These are phyloP conservation scores for Botrytis hyacinthi DNA, from an alignment of 2,329 filamentous ascomycete species.

Conservation along the genomic window DNA sequence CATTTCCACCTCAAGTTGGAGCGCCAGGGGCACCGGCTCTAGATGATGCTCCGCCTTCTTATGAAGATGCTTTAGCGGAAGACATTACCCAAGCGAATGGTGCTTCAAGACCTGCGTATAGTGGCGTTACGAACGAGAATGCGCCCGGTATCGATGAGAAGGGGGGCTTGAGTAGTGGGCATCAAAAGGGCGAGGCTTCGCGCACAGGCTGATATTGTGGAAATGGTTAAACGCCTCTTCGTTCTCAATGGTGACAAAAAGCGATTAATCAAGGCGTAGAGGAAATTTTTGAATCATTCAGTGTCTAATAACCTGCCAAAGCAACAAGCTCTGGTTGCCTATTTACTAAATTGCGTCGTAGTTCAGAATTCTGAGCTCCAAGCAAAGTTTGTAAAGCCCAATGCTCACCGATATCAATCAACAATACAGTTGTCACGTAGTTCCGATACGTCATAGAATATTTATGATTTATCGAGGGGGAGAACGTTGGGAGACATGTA, in stretches of 20 bases:
- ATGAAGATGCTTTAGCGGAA: conserved; percentile 88
- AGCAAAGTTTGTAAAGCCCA: not conserved
- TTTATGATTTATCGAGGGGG: not conserved
- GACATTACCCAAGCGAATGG: conserved; percentile 69
- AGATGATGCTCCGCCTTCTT: conserved; percentile 87
- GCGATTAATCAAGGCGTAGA: not conserved
- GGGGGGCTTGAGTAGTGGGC: conserved; percentile 12
- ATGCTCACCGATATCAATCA: no score
- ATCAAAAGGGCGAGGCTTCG: conserved; percentile 3
- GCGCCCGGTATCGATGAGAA: conserved; percentile 43
- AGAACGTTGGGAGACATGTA: not conserved
- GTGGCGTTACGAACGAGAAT: conserved; percentile 61
- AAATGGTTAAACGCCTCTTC: no score
- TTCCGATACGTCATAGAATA: not conserved
- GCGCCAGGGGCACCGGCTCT: conserved; percentile 45
- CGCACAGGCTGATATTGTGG: not conserved
- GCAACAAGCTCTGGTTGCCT: not conserved
- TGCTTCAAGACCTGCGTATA: conserved; percentile 63
- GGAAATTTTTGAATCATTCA: not conserved
- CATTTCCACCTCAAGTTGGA: conserved; percentile 59
- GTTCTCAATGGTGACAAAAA: not conserved
- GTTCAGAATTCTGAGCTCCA: not conserved
- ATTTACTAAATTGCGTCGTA: not conserved
- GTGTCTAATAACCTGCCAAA: not conserved
- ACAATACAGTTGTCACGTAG: not conserved